Conservation (phyloP, 257 asterid genomes). For the Avicennia marina region DNA sequence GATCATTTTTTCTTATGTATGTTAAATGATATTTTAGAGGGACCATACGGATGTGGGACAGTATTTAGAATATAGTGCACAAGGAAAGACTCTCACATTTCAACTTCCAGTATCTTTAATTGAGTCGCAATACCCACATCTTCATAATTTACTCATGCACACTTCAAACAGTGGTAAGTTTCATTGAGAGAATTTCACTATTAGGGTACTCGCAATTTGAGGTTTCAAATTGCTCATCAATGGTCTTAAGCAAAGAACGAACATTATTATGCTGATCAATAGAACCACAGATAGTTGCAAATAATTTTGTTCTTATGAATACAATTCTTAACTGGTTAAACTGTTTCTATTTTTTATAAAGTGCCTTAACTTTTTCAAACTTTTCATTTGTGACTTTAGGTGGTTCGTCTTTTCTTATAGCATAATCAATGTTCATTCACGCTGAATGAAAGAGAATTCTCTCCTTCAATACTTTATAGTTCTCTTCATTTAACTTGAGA, state of each 20-base stretch:
- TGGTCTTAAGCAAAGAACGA: not conserved
- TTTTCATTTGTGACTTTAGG: too few species aligned
- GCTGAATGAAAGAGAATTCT: too few species aligned
- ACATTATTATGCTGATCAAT: not conserved
- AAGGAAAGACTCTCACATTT: not conserved
- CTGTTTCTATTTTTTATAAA: too few species aligned
- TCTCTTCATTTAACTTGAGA: too few species aligned
- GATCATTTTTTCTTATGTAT: too few species aligned
- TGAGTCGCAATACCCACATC: conserved; percentile 1
- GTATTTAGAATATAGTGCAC: not conserved
- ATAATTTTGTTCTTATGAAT: not conserved
- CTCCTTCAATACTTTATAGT: too few species aligned
- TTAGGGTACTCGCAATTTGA: not conserved
- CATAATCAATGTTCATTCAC: too few species aligned
- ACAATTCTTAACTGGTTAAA: not conserved
- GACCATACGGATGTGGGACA: not conserved
- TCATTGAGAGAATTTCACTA: not conserved
- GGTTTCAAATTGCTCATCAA: too few species aligned
- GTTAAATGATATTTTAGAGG: not conserved
- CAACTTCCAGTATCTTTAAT: not conserved
- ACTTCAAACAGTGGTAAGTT: not conserved
- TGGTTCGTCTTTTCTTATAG: too few species aligned
- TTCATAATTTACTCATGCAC: not conserved
- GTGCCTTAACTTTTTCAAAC: too few species aligned
- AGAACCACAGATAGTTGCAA: not conserved